Conservation (phyloP, 129 eudicot species). For the Smallanthus sonchifolius region DNA sequence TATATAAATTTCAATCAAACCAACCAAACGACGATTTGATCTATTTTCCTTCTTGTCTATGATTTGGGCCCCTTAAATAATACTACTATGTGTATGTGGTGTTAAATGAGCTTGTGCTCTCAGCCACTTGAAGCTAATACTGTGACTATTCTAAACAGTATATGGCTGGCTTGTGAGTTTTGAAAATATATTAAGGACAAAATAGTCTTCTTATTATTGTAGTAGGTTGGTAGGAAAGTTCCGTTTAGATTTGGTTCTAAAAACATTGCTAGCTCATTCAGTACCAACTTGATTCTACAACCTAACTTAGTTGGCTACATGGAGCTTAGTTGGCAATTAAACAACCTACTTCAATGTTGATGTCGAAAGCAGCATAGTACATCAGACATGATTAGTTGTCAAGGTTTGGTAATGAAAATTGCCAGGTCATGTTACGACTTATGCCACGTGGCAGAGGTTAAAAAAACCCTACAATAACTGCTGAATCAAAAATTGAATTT, state of each 20-base stretch:
- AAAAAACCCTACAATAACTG: background rate
- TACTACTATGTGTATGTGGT: background rate
- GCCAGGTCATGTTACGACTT: background rate
- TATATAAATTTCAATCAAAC: background rate
- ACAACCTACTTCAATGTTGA: background rate
- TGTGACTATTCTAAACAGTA: background rate
- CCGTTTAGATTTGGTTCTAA: background rate
- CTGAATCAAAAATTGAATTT: background rate
- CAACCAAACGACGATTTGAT: background rate
- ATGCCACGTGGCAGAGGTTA: background rate
- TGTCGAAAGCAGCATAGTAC: background rate
- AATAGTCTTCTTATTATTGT: background rate
- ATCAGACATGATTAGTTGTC: background rate
- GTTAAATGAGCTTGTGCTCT: background rate
- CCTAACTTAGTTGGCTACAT: slow-evolving; percentile 5
- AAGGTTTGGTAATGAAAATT: background rate
- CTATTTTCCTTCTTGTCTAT: background rate
- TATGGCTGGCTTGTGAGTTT: background rate
- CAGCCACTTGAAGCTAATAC: background rate
- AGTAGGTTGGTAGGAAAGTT: background rate
- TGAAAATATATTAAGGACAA: background rate
- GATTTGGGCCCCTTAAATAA: background rate
- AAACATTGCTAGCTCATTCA: slow-evolving; percentile 3
- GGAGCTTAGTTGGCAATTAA: background rate
- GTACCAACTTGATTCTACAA: slow-evolving; percentile 1